These are phyloP conservation scores for Hanseniaspora singularis DNA, from an alignment of 805 yeast species.

Conservation along the genomic window DNA sequence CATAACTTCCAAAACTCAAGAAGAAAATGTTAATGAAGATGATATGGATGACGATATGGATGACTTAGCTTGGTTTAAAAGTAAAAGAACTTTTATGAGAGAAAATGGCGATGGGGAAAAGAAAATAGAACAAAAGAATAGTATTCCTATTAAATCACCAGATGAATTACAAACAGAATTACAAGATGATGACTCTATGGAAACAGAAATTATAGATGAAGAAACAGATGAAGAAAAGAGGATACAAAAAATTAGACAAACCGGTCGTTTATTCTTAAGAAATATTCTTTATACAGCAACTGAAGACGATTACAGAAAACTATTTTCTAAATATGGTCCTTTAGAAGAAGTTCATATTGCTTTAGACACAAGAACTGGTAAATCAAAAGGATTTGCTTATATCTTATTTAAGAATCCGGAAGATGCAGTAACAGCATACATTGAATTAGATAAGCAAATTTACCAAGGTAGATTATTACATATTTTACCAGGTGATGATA, in stretches of 20 bases:
- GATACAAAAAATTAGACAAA: conserved; percentile 42
- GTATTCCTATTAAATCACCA: conserved; percentile 15
- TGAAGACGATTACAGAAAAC: conserved; percentile 59
- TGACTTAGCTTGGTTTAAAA: conserved; percentile 73
- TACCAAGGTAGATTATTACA: conserved; percentile 91
- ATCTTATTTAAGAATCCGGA: conserved; percentile 54
- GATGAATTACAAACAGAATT: not conserved
- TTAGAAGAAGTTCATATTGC: conserved; percentile 88
- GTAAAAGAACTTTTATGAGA: conserved; percentile 58
- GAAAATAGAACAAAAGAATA: conserved; percentile 16
- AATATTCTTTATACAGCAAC: conserved; percentile 69
- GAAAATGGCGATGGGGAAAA: conserved; percentile 32
- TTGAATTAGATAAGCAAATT: conserved; percentile 67
- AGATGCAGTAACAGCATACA: conserved; percentile 67
- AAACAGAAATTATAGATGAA: conserved; percentile 4
- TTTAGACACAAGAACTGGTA: conserved; percentile 75
- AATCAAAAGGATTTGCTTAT: conserved; percentile 87
- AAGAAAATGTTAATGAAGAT: conserved; percentile 30
- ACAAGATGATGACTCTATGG: no score
- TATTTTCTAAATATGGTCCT: conserved; percentile 58
- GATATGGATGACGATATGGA: conserved; percentile 6
- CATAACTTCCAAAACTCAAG: conserved; percentile 26
- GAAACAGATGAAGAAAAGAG: conserved; percentile 36
- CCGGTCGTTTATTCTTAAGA: conserved; percentile 79
- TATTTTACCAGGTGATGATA: conserved; percentile 71